Conservation (phyloP, 139 green algal species). For the Asterochloris erici region DNA sequence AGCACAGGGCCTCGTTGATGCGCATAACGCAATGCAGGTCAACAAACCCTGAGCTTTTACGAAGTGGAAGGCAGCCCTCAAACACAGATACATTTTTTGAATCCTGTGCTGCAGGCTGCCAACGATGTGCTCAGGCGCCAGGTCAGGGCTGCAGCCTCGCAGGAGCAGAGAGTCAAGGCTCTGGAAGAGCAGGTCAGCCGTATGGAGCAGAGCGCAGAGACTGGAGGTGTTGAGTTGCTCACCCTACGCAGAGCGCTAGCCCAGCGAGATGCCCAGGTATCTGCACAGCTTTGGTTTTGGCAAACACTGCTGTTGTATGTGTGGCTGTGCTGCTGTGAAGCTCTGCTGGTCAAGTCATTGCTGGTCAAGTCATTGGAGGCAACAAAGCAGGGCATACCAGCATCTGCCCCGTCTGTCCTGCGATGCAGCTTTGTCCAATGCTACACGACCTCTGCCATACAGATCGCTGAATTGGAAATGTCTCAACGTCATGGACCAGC, state of each 20-base stretch:
- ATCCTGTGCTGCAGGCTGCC: slow-evolving; percentile 2
- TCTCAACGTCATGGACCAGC: neutral
- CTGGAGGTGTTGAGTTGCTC: neutral
- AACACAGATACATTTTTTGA: neutral
- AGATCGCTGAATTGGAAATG: neutral
- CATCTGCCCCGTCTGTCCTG: neutral
- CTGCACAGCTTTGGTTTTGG: neutral
- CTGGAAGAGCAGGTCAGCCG: slow-evolving; percentile 1
- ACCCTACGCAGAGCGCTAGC: neutral
- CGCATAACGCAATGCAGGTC: too few relatives aligned
- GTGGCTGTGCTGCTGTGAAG: neutral
- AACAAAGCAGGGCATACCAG: neutral
- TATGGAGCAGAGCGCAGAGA: neutral
- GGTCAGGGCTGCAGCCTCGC: neutral
- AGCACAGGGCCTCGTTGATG: too few relatives aligned
- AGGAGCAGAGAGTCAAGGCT: neutral
- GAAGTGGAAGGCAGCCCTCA: neutral
- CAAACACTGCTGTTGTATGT: neutral
- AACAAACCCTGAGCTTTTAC: too few relatives aligned
- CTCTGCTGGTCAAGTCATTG: neutral
- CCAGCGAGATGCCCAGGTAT: slow-evolving; percentile 13
- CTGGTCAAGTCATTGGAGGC: neutral
- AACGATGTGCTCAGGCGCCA: slow-evolving; percentile 11
- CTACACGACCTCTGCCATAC: neutral
- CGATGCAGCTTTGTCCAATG: neutral